Evolutionary conservation across 257 asterid species (phyloP), one percentile per base, ranked within the genome.

Genomic region (Cinchona pubescens): DNA sequence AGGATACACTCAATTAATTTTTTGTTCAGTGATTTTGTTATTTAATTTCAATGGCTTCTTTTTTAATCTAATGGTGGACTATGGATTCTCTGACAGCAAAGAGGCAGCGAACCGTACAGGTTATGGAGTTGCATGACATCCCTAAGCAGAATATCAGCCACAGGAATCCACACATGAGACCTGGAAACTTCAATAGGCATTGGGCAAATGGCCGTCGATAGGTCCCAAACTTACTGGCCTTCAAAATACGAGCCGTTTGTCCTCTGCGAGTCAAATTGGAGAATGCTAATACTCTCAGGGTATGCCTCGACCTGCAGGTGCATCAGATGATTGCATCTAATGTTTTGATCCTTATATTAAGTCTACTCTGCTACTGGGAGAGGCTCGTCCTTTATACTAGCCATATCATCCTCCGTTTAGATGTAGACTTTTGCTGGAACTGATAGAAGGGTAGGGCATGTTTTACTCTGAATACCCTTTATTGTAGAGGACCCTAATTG

Each of bases 51-150:
- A 46, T 46, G 18, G 48, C 15, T 29, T 65, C 59, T 53, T 56
- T 35, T 40, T 62, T 55, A 25, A 46, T 30, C 56, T 63, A 59
- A 32, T 34, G 43, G 29, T 59, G 46, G 35, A n/a, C 69, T 37
- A 4, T 73, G 75, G 49, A 46, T 69, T 32, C 12, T 58, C 72
- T 40, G 77, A 80, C 86, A 94, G 97, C 94, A 67, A 94, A 94
- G 89, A 84, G 83, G 82, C 96, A 88, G 80, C 80, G 97, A 69
- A 93, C 94, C 23, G 85, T 93, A 71, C 97, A 91, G 80, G 94
- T 93, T 0, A 91, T 93, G 83, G 98, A 93, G 83, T 82, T 90
- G 80, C 90, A 63, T 2, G 97, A 93, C 83, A 89, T 93, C 67
- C 98, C 98, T 5, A 91, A 90, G 84, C 92, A 89, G 67, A 77